Conservation (phyloP, 129 eudicot genomes). For the Flaveria robusta region DNA sequence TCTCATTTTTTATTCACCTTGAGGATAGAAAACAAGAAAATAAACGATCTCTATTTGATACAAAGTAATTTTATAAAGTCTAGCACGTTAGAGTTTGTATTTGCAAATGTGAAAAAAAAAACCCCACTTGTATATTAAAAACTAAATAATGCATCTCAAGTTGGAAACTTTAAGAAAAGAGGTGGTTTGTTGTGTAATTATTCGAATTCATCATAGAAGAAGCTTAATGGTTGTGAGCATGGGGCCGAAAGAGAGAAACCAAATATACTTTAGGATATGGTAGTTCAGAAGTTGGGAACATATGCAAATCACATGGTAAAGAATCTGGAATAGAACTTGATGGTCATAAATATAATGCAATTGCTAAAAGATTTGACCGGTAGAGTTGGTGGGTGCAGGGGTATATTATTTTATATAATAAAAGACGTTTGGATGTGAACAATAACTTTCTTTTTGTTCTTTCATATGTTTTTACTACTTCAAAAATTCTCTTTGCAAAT, state of each 20-base stretch:
- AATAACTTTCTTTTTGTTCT: no score
- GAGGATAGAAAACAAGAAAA: no score
- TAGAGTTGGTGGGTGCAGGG: background rate
- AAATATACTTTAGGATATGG: constrained; percentile 9
- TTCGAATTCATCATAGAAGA: background rate
- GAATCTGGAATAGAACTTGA: constrained; percentile 2
- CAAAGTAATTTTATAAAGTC: no score
- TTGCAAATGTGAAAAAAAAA: background rate
- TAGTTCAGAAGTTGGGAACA: constrained; percentile 15
- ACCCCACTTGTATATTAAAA: background rate
- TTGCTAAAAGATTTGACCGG: constrained; percentile 6
- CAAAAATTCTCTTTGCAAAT: no score
- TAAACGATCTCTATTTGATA: no score
- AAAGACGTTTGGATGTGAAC: no score
- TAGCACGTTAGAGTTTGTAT: no score
- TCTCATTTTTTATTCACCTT: no score
- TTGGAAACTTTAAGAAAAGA: background rate
- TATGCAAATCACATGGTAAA: constrained; percentile 9
- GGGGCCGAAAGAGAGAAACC: constrained; percentile 14
- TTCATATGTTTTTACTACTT: no score
- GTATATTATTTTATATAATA: background rate
- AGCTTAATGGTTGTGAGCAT: constrained; percentile 3
- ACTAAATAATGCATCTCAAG: background rate
- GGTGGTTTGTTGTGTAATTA: background rate
- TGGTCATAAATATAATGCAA: background rate